Evolutionary conservation across 345 rosid species (phyloP), one percentile per base, ranked within the genome.

Genomic region (Dipteronia sinensis): DNA sequence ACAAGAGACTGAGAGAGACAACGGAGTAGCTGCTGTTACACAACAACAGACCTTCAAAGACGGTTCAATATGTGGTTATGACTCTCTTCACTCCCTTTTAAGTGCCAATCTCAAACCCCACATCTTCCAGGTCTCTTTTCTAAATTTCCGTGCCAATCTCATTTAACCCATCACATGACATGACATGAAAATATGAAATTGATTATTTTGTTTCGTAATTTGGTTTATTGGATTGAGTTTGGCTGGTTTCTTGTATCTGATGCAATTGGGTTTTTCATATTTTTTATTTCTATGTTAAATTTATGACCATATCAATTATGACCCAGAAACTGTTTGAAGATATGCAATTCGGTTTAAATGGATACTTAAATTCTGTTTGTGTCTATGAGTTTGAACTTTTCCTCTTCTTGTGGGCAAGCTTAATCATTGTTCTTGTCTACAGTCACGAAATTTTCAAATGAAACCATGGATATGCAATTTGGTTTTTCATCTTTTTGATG

Each of bases 1-100:
- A 44, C 66, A 63, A 46, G 56, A 72, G 12, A 20, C 59, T 17
- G 74, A 53, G 19, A 61, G 10, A 31, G 88, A 67, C 44, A 86
- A 78, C 75, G 89, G 88, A 53, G 82, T 62, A 68, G 31, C 53
- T 29, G 3, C 2, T 70, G 22, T 49, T n/a, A 22, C 8, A 8
- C 58, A 74, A 7, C 49, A 75, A 7, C 49, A 75, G 38, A 74
- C 65, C 51, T 44, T 40, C 0, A 73, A 64, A n/a, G 88, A 87
- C 31, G 96, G 94, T 74, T 89, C 98, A 7, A 82, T 91, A 74
- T 86, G 93, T 77, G 99, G 98, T 51, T 89, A 92, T 77, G 92
- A 95, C 10, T 93, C 98, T 4, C 90, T 93, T 56, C 87, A 90
- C 62, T 87, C 81, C 59, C 96, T 95, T 83, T 83, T 95, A 29